Conservation (phyloP, 192 early-diverging fungal genomes). For the Entrophospora sp. region DNA sequence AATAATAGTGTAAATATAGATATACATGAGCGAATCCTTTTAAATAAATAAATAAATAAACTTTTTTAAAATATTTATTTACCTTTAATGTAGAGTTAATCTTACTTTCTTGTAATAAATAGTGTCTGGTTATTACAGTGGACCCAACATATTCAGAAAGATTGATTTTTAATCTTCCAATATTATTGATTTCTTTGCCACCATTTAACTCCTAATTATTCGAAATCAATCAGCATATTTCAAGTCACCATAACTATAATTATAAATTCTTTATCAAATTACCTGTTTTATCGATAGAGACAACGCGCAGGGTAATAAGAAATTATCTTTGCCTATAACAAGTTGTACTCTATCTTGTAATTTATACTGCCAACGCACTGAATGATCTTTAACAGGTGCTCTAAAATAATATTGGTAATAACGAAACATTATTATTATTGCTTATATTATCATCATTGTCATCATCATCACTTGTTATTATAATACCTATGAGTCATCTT, state of each 20-base stretch:
- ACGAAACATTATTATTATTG: background rate
- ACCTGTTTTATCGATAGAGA: slow-evolving; percentile 62
- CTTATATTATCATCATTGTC: too few species aligned
- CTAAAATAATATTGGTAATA: slow-evolving; percentile 19
- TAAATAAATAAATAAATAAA: background rate
- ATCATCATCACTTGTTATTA: too few species aligned
- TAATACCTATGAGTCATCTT: slow-evolving; percentile 31
- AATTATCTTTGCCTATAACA: slow-evolving; percentile 64
- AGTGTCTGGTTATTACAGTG: slow-evolving; percentile 41
- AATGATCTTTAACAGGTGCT: slow-evolving; percentile 41
- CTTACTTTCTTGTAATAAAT: slow-evolving; percentile 62
- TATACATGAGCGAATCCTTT: too few species aligned
- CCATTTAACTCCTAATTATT: slow-evolving; percentile 50
- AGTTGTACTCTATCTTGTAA: slow-evolving; percentile 47
- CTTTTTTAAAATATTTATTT: too few species aligned
- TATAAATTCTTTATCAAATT: background rate
- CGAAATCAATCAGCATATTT: slow-evolving; percentile 28
- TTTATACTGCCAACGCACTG: slow-evolving; percentile 55
- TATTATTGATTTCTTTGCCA: slow-evolving; percentile 44
- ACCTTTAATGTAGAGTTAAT: slow-evolving; percentile 76
- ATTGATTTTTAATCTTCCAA: slow-evolving; percentile 66
- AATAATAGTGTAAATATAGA: background rate
- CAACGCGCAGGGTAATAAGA: slow-evolving; percentile 68
- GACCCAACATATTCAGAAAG: slow-evolving; percentile 69
- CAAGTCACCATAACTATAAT: slow-evolving; percentile 7